phyloP scores from a whole-genome alignment of 345 rosid species.

The Eucalyptus leucophloia region DNA sequence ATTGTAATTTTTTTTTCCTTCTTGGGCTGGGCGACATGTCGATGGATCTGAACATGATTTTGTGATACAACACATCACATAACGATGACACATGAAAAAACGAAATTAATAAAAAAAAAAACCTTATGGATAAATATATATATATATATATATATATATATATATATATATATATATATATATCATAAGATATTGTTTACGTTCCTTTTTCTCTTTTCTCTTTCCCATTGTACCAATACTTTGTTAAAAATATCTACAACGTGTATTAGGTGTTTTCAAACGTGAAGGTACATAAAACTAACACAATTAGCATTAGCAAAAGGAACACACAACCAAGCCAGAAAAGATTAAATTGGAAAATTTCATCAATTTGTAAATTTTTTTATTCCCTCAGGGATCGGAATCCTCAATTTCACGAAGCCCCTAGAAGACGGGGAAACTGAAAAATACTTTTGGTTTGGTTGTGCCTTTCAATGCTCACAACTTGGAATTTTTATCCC shows the following conservation, averaged over 20 bases:
- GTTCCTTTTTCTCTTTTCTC: neutral
- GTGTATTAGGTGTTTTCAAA: neutral
- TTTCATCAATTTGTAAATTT: neutral
- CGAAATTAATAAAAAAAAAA: neutral
- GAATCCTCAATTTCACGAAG: neutral
- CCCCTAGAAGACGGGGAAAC: neutral
- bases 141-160: no score
- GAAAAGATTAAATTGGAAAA: neutral
- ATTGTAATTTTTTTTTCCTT: neutral
- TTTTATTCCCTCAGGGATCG: neutral
- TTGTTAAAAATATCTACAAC: neutral
- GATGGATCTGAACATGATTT: neutral
- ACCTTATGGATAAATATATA: neutral
- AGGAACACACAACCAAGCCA: neutral
- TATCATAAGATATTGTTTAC: neutral
- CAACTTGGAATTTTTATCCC: neutral
- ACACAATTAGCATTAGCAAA: neutral
- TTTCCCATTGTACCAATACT: neutral
- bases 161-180: neutral
- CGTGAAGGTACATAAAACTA: neutral
- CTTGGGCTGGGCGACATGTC: neutral
- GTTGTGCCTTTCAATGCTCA: neutral
- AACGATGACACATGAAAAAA: neutral
- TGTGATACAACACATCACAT: neutral
- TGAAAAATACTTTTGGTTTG: neutral